Conservation (phyloP, 1,284 basidiomycete species). For the Pseudozyma tsukubaensis region DNA sequence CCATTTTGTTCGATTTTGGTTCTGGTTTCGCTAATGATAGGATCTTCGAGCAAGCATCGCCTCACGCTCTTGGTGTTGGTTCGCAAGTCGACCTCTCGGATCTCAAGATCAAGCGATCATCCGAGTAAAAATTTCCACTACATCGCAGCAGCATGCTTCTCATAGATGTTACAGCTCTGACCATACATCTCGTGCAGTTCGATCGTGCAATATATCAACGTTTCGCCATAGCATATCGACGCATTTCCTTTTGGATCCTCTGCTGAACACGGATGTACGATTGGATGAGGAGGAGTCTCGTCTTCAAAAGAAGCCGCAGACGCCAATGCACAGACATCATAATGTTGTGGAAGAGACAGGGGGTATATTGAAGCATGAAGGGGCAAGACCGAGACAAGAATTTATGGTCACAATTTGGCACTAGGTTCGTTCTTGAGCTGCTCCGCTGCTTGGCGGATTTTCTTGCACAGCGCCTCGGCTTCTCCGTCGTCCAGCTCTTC, state of each 20-base stretch:
- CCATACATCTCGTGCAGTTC: not conserved
- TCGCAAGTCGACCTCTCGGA: constrained; percentile 60
- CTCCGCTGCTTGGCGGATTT: constrained; percentile 26
- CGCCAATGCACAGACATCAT: not conserved
- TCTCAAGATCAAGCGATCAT: constrained; percentile 59
- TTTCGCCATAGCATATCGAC: not conserved
- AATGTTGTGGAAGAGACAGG: not conserved
- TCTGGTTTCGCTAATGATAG: constrained; percentile 16
- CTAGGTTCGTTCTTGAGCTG: constrained; percentile 6
- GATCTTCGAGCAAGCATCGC: constrained; percentile 63
- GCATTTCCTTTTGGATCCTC: too few relatives aligned
- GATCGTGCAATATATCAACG: constrained; percentile 23
- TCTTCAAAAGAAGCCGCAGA: too few relatives aligned
- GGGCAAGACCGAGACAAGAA: not conserved
- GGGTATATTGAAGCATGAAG: not conserved
- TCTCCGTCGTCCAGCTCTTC: constrained; percentile 59
- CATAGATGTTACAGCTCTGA: constrained; percentile 6
- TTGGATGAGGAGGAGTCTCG: too few relatives aligned
- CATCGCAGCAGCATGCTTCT: not conserved
- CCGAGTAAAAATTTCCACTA: constrained; percentile 22
- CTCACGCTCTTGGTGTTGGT: constrained; percentile 53
- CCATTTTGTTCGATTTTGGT: not conserved
- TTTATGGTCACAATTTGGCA: constrained; percentile 27
- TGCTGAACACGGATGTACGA: too few relatives aligned
- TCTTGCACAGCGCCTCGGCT: constrained; percentile 30